Evolutionary conservation across 441 rosid genomes (phyloP).

Genomic region (Erodium texanum): DNA sequence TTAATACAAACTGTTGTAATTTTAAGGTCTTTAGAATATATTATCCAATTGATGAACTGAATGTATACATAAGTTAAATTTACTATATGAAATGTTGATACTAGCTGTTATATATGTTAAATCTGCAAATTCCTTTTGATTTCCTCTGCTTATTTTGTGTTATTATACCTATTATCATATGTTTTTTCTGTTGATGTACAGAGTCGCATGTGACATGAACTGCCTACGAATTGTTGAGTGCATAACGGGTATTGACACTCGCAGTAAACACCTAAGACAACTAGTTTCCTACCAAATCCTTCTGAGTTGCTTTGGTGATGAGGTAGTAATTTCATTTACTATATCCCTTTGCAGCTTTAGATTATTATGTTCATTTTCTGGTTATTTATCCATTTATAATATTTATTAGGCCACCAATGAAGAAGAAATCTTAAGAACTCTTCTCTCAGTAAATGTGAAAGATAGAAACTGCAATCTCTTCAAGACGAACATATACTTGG

Average conservation of each 20-base stretch:
- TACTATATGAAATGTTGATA: background rate
- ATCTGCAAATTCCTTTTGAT: background rate
- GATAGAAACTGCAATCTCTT: slow-evolving; percentile 57
- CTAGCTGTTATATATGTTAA: background rate
- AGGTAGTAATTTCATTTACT: slow-evolving; percentile 37
- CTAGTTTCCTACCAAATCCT: slow-evolving; percentile 49
- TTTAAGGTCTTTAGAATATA: background rate
- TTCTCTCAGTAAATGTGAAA: slow-evolving; percentile 51
- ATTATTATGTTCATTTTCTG: background rate
- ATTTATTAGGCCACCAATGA: slow-evolving; percentile 46
- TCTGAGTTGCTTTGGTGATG: slow-evolving; percentile 37
- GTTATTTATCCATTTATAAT: background rate
- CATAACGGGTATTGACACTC: slow-evolving; percentile 44
- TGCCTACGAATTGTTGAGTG: slow-evolving; percentile 73
- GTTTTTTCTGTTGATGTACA: slow-evolving; percentile 23
- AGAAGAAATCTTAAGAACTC: slow-evolving; percentile 34
- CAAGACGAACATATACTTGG: slow-evolving; percentile 48
- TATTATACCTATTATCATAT: background rate
- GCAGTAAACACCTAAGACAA: slow-evolving; percentile 60
- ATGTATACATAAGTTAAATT: background rate
- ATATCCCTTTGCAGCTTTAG: background rate
- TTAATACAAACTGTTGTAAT: background rate
- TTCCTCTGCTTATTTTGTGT: slow-evolving; percentile 5
- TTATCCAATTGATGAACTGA: too few relatives aligned
- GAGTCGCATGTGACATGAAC: slow-evolving; percentile 68